phyloP scores from a whole-genome alignment of 1,139 yeast species.

The Hanseniaspora sp. region DNA sequence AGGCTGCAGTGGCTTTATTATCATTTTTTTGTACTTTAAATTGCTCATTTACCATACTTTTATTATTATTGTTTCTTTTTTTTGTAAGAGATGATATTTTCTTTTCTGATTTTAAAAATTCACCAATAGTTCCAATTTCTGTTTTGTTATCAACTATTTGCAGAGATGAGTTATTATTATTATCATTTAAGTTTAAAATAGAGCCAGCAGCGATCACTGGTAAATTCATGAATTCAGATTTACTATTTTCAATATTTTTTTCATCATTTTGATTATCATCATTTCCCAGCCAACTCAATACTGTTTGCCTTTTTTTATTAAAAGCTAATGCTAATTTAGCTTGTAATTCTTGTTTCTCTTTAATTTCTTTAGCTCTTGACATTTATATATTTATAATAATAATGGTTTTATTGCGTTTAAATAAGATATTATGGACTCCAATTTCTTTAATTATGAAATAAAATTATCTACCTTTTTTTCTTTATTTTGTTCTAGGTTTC shows the following conservation, averaged over 20 bases:
- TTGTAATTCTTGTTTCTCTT: slow-evolving; percentile 32
- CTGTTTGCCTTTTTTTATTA: slow-evolving; percentile 23
- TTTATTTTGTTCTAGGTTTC: no score
- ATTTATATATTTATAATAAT: slow-evolving; percentile 12
- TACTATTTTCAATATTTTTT: slow-evolving; percentile 17
- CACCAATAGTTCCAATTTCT: slow-evolving; percentile 30
- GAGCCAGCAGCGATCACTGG: slow-evolving; percentile 30
- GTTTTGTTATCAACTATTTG: slow-evolving; percentile 6
- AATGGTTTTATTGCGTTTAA: not conserved
- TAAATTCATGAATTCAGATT: slow-evolving; percentile 24
- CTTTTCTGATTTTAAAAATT: slow-evolving; percentile 28
- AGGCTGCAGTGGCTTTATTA: slow-evolving; percentile 29
- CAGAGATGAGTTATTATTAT: not conserved
- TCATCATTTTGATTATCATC: slow-evolving; percentile 16
- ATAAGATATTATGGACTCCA: not conserved
- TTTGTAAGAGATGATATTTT: slow-evolving; percentile 27
- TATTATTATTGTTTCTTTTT: slow-evolving; percentile 22
- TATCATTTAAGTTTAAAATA: slow-evolving; percentile 23
- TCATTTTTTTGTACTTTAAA: slow-evolving; percentile 27
- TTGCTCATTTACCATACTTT: slow-evolving; percentile 18
- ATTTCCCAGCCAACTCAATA: slow-evolving; percentile 24
- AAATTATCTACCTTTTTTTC: not conserved
- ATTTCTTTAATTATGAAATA: no score
- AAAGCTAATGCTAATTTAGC: slow-evolving; percentile 29
- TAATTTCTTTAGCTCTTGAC: slow-evolving; percentile 32